These are phyloP conservation scores for Solanum acaule DNA, from an alignment of 257 asterid species.

Conservation along the genomic window DNA sequence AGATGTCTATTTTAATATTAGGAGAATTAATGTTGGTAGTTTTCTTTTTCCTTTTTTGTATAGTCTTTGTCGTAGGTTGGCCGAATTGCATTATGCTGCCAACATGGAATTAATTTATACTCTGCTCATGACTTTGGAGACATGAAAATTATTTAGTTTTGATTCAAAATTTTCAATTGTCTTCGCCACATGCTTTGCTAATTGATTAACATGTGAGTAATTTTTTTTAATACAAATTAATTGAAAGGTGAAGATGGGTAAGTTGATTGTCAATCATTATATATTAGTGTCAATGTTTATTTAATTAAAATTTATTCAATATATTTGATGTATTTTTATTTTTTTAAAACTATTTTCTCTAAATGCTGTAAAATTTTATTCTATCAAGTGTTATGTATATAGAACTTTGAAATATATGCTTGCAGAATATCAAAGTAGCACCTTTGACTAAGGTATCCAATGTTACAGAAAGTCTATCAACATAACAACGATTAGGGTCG, in stretches of 20 bases:
- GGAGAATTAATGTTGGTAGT: not conserved
- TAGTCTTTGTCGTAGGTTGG: not conserved
- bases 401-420: not conserved
- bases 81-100: not conserved
- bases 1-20: not conserved
- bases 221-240: not conserved
- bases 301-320: too few relatives aligned
- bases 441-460: not conserved
- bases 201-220: not conserved
- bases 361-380: not conserved
- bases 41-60: not conserved
- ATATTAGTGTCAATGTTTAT: not conserved
- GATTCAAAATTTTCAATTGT: not conserved
- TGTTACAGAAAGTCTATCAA: too few relatives aligned
- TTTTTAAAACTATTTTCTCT: not conserved
- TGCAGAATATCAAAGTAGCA: not conserved
- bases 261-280: not conserved
- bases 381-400: not conserved
- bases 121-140: not conserved
- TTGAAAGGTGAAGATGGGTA: not conserved
- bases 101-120: not conserved
- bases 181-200: not conserved
- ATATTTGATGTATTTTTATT: not conserved
- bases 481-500: too few relatives aligned
- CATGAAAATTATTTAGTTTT: not conserved